Evolutionary conservation across 2,329 filamentous ascomycete species (phyloP).

Genomic region (Colletotrichum caudatum): DNA sequence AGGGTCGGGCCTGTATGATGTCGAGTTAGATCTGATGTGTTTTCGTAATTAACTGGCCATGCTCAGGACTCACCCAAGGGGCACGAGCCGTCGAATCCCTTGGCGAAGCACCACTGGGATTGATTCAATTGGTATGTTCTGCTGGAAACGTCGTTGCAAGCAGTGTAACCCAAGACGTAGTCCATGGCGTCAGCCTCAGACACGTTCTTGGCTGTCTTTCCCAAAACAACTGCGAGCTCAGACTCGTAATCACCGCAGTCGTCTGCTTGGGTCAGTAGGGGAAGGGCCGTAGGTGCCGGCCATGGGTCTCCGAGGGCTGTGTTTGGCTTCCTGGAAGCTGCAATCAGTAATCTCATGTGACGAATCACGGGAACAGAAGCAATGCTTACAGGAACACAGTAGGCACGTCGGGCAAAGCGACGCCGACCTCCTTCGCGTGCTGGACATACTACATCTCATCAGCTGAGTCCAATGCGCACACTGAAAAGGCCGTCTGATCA

Average conservation of each 20-base stretch:
- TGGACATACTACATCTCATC: constrained; percentile 49
- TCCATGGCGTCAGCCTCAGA: constrained; percentile 66
- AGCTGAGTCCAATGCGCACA: not conserved
- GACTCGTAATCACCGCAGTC: constrained; percentile 70
- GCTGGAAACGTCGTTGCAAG: constrained; percentile 72
- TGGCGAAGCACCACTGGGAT: constrained; percentile 68
- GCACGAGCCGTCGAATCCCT: constrained; percentile 68
- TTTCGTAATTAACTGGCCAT: not conserved
- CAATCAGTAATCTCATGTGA: not conserved
- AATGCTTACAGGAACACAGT: constrained; percentile 63
- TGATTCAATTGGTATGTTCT: constrained; percentile 67
- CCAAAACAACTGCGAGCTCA: constrained; percentile 69
- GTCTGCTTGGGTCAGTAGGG: constrained; percentile 60
- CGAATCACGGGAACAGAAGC: not conserved
- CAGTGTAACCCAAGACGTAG: constrained; percentile 74
- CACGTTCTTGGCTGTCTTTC: constrained; percentile 64
- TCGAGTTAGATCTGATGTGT: not conserved
- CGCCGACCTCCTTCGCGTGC: constrained; percentile 61
- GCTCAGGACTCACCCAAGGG: constrained; percentile 52
- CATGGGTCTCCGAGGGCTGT: constrained; percentile 67
- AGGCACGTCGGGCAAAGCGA: constrained; percentile 65
- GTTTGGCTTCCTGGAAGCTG: constrained; percentile 59
- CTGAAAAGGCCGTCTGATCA: constrained; percentile 28
- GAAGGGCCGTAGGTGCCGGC: constrained; percentile 63
- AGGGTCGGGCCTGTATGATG: constrained; percentile 58